These are phyloP conservation scores for Sequoia sempervirens DNA, from an alignment of 75 land plant species.

Conservation along the genomic window DNA sequence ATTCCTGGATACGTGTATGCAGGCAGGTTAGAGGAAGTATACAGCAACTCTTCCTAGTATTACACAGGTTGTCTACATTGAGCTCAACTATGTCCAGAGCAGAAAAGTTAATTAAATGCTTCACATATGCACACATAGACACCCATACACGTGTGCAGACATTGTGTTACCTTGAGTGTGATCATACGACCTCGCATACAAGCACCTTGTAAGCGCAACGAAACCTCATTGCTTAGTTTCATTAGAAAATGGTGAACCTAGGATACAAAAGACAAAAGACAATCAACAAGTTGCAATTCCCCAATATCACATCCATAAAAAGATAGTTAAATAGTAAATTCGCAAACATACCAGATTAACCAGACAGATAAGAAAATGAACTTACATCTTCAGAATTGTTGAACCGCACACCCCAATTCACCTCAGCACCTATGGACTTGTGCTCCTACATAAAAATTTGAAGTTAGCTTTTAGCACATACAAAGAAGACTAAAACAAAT, in stretches of 20 bases:
- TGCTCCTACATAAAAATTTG: constrained; percentile 48
- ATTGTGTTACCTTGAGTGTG: constrained; percentile 68
- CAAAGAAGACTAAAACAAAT: background rate
- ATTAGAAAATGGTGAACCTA: constrained; percentile 69
- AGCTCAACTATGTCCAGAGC: too few relatives aligned
- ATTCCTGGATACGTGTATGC: too few relatives aligned
- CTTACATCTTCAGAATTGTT: constrained; percentile 64
- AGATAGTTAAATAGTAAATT: background rate
- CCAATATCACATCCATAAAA: background rate
- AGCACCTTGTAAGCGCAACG: constrained; percentile 72
- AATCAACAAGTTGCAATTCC: background rate
- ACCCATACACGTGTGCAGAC: too few relatives aligned
- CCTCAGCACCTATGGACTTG: constrained; percentile 97
- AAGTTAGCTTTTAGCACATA: too few relatives aligned
- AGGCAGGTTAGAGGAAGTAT: too few relatives aligned
- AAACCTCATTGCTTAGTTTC: constrained; percentile 76
- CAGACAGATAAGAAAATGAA: background rate
- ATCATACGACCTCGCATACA: constrained; percentile 74
- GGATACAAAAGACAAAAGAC: constrained; percentile 3
- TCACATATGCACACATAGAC: too few relatives aligned
- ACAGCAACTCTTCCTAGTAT: background rate
- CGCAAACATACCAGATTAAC: background rate
- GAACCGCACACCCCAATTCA: constrained; percentile 98
- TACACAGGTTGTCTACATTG: background rate
- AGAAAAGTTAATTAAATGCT: background rate